Percentiles rank a stretch among this genome's conserved stretches.
Evolutionary conservation across 495 filamentous ascomycete genomes (phyloP).

Genomic region (Penicillium argentinense): DNA sequence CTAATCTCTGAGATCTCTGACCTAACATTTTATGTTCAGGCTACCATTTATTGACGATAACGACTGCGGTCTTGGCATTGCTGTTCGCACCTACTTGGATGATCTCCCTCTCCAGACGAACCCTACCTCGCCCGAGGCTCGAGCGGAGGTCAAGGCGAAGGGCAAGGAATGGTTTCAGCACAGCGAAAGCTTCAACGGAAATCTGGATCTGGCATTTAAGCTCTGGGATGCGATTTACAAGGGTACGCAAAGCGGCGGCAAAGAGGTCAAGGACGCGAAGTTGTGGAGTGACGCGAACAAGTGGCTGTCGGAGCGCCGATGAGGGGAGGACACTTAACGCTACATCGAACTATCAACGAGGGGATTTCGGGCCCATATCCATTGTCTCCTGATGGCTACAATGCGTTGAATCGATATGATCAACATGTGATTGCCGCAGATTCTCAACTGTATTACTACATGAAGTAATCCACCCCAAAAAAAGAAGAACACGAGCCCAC

Average conservation of each 20-base stretch:
- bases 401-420: slow-evolving; percentile 6
- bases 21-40: slow-evolving; percentile 48
- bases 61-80: slow-evolving; percentile 83
- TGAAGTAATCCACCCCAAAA: slow-evolving; percentile 14
- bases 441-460: slow-evolving; percentile 31
- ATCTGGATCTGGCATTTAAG: slow-evolving; percentile 75
- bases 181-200: slow-evolving; percentile 69
- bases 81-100: slow-evolving; percentile 90
- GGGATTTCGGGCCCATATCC: slow-evolving; percentile 17
- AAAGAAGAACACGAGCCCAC: slow-evolving; percentile 3
- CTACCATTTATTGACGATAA: slow-evolving; percentile 84
- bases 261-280: slow-evolving; percentile 61
- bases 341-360: slow-evolving; percentile 14
- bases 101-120: slow-evolving; percentile 61
- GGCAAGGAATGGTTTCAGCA: slow-evolving; percentile 75
- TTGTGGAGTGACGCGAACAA: slow-evolving; percentile 65
- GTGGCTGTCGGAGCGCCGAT: slow-evolving; percentile 59
- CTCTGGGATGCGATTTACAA: slow-evolving; percentile 78
- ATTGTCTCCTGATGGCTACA: background rate
- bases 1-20: background rate
- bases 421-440: slow-evolving; percentile 4
- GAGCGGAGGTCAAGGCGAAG: slow-evolving; percentile 59
- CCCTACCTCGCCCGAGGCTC: slow-evolving; percentile 57
- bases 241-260: slow-evolving; percentile 64
- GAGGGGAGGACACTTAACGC: slow-evolving; percentile 15